Conservation (phyloP, 768 basidiomycete species). For the Leccinellum luteum region DNA sequence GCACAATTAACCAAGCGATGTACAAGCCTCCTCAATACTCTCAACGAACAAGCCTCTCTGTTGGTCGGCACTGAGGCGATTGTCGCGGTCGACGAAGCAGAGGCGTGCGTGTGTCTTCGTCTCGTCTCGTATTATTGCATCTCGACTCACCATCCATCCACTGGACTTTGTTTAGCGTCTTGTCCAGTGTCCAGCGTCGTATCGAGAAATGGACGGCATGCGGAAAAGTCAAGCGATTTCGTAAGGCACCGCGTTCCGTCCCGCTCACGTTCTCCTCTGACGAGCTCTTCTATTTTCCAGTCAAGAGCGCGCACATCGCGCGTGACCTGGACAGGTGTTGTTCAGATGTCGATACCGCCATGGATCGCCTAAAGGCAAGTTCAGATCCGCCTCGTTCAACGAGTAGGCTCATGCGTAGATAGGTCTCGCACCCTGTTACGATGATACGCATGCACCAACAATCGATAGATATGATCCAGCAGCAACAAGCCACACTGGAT, state of each 20-base stretch:
- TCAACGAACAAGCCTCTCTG: conserved; percentile 39
- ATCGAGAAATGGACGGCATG: conserved; percentile 40
- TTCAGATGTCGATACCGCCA: conserved; percentile 40
- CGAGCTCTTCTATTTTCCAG: conserved; percentile 22
- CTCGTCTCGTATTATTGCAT: neutral
- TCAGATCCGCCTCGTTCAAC: conserved; percentile 2
- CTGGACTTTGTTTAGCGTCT: conserved; percentile 32
- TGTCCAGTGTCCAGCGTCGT: conserved; percentile 39
- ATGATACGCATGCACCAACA: conserved; percentile 30
- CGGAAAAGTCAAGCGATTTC: conserved; percentile 36
- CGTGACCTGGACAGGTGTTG: conserved; percentile 44
- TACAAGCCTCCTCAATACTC: conserved; percentile 34
- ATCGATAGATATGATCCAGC: conserved; percentile 25
- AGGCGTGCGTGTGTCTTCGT: conserved; percentile 35
- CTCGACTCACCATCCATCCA: neutral
- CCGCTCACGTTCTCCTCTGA: conserved; percentile 5
- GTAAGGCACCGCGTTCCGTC: conserved; percentile 29
- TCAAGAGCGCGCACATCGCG: conserved; percentile 45
- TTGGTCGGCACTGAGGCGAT: conserved; percentile 41
- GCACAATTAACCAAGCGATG: conserved; percentile 44
- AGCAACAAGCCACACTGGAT: conserved; percentile 32
- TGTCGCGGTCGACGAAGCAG: conserved; percentile 41
- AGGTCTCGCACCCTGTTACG: conserved; percentile 24
- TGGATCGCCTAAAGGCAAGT: conserved; percentile 43
- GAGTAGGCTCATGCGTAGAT: neutral